phyloP scores from a whole-genome alignment of 225 moss, liverwort and hornwort genomes.

The Rhytidiadelphus loreus region DNA sequence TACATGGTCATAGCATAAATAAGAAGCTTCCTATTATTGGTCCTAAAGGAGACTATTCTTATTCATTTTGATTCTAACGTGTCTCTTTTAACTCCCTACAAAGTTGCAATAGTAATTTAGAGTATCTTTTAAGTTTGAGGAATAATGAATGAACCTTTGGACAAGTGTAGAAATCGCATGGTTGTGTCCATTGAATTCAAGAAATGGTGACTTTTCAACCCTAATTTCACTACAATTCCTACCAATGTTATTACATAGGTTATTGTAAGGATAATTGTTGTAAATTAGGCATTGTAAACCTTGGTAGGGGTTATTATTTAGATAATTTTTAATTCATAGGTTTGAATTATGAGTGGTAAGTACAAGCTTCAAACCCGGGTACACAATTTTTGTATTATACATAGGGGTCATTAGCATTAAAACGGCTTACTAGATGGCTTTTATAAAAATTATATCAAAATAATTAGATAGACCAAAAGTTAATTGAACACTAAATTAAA shows the following conservation, averaged over 20 bases:
- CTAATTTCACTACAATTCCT: neutral
- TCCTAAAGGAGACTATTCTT: fast-evolving
- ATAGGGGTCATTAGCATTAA: no score
- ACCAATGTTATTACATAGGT: neutral
- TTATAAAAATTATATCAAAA: no score
- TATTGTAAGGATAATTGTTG: neutral
- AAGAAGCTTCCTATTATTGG: neutral
- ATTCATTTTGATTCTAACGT: neutral
- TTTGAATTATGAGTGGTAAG: neutral
- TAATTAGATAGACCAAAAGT: no score
- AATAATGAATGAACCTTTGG: fast-evolving
- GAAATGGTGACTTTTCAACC: neutral
- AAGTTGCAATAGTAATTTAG: neutral
- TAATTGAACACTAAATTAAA: no score
- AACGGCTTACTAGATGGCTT: no score
- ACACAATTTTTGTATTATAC: no score
- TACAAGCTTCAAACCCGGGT: no score
- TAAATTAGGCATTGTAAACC: neutral
- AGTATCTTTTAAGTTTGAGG: neutral
- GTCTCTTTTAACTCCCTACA: neutral
- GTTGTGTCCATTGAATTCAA: neutral
- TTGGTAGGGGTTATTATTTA: neutral
- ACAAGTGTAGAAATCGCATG: fast-evolving
- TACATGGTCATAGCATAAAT: neutral
- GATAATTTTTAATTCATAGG: neutral